These are phyloP conservation scores for Punctularia strigosozonata DNA, from an alignment of 768 basidiomycete genomes.

Conservation along the genomic window DNA sequence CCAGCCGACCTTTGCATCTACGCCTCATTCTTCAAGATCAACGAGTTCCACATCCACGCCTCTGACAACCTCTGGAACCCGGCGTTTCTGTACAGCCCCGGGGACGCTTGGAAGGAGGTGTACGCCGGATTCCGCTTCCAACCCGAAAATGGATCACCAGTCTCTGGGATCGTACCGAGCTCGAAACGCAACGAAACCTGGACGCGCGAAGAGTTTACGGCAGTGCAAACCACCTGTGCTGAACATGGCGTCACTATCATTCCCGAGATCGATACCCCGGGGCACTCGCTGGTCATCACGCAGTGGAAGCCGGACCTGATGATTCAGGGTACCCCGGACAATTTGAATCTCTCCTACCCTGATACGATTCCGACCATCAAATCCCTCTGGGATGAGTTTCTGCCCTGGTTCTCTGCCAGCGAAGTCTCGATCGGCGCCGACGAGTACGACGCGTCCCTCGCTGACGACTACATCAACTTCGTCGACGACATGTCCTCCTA, in stretches of 20 bases:
- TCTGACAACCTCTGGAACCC: conserved; percentile 33
- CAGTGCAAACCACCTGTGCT: conserved; percentile 25
- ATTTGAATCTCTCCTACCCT: conserved; percentile 27
- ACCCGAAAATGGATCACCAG: conserved; percentile 20
- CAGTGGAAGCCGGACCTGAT: conserved; percentile 34
- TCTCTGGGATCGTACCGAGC: conserved; percentile 23
- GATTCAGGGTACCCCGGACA: conserved; percentile 21
- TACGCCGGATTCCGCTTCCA: conserved; percentile 32
- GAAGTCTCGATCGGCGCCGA: conserved; percentile 36
- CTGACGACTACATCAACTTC: conserved; percentile 29
- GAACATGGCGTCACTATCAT: conserved; percentile 25
- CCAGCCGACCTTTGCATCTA: conserved; percentile 31
- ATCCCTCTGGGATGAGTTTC: conserved; percentile 25
- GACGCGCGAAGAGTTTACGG: conserved; percentile 18
- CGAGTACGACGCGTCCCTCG: conserved; percentile 25
- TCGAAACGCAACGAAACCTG: conserved; percentile 33
- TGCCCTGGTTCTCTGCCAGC: conserved; percentile 16
- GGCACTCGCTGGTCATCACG: conserved; percentile 30
- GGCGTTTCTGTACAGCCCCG: conserved; percentile 22
- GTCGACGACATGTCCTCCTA: conserved; percentile 30
- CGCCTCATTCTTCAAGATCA: conserved; percentile 33
- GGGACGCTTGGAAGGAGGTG: conserved; percentile 23
- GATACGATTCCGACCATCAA: conserved; percentile 31
- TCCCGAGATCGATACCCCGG: conserved; percentile 33
- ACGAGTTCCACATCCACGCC: conserved; percentile 31